Conservation (phyloP, 371 early-diverging fungal species). For the Zopfochytrium polystomum region DNA sequence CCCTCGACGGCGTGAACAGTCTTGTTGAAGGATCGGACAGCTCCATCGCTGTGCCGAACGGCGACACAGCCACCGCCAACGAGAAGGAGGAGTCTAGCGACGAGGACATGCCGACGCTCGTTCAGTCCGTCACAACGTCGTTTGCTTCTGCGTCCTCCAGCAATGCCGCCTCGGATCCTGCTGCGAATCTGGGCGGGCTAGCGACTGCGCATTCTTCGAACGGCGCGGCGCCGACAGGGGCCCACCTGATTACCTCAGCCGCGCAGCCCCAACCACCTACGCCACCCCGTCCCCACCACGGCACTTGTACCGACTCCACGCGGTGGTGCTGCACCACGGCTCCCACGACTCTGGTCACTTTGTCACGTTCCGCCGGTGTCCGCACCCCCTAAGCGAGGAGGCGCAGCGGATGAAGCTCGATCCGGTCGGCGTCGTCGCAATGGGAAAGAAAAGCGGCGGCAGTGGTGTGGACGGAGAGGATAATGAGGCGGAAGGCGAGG, state of each 20-base stretch:
- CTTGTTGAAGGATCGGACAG: no score
- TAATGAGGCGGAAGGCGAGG: neutral
- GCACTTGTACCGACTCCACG: conserved; percentile 67
- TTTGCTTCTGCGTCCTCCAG: no score
- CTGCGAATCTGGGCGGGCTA: no score
- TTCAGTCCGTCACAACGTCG: no score
- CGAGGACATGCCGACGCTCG: no score
- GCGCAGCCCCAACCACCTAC: no score
- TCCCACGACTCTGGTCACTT: conserved; percentile 90
- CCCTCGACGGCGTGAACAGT: no score
- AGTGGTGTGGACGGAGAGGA: neutral
- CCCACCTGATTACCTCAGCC: no score
- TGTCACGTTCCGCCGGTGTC: conserved; percentile 75
- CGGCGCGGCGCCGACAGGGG: conserved; percentile 1
- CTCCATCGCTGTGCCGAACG: no score
- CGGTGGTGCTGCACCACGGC: conserved; percentile 88
- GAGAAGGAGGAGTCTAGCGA: no score
- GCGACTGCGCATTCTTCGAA: neutral
- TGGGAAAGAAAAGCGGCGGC: neutral
- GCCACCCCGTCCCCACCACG: conserved; percentile 13
- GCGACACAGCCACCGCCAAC: no score
- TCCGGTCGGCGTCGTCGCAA: neutral
- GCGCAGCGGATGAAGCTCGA: conserved; percentile 2
- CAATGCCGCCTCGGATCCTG: no score
- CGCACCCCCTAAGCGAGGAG: conserved; percentile 19